Evolutionary conservation across 192 early-diverging fungal species (phyloP).

Genomic region (Coemansia sp.): DNA sequence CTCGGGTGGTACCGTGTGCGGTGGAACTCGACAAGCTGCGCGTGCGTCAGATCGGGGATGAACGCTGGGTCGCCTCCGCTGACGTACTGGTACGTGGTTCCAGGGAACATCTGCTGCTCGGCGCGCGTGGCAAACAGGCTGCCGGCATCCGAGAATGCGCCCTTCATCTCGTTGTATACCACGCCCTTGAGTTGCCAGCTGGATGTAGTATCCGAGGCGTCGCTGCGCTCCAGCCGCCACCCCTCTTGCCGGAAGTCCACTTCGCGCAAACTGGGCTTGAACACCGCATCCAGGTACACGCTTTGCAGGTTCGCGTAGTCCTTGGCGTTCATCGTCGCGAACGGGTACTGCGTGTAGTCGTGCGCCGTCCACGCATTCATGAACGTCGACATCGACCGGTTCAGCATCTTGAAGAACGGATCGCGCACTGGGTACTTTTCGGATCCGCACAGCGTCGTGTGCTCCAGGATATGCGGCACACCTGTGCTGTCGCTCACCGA

Average conservation of each 20-base stretch:
- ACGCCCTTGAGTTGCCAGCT: constrained; percentile 82
- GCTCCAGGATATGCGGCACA: constrained; percentile 93
- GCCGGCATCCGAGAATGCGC: constrained; percentile 78
- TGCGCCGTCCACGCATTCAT: constrained; percentile 96
- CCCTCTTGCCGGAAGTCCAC: constrained; percentile 94
- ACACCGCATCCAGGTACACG: constrained; percentile 93
- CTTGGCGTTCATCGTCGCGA: constrained; percentile 85
- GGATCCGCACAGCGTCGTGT: constrained; percentile 92
- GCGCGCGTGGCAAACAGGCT: constrained; percentile 75
- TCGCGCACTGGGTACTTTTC: constrained; percentile 88
- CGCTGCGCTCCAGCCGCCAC: constrained; percentile 87
- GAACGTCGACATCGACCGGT: constrained; percentile 91
- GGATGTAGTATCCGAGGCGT: constrained; percentile 55
- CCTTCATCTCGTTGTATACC: constrained; percentile 99
- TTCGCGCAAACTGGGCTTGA: constrained; percentile 76
- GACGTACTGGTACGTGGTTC: constrained; percentile 77
- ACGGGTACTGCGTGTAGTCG: constrained; percentile 92
- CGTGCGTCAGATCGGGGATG: constrained; percentile 88
- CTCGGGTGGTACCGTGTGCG: constrained; percentile 87
- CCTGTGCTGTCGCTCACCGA: constrained; percentile 81
- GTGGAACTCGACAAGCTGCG: constrained; percentile 83
- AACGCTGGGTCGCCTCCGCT: constrained; percentile 89
- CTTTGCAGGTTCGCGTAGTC: constrained; percentile 88
- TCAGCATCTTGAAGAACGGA: constrained; percentile 99
- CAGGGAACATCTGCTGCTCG: constrained; percentile 84